Conservation (phyloP, 1,139 yeast species). For the Geotrichum restrictum region DNA sequence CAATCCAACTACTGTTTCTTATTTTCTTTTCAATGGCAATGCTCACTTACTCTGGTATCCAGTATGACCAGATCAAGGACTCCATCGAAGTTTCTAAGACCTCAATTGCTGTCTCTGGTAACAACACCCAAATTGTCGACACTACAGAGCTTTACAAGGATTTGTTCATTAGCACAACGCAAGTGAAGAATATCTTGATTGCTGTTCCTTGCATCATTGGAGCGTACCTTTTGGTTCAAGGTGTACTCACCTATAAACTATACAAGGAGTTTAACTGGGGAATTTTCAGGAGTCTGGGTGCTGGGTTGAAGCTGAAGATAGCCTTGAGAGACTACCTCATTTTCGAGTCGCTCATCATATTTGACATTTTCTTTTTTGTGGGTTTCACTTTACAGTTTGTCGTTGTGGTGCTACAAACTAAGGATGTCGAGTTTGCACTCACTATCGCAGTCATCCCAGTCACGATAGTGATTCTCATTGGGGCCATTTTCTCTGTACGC, state of each 20-base stretch:
- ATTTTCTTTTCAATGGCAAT: constrained; percentile 48
- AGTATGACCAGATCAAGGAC: constrained; percentile 45
- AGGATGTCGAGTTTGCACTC: constrained; percentile 48
- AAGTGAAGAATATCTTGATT: constrained; percentile 37
- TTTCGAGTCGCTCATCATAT: constrained; percentile 42
- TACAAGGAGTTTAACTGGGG: constrained; percentile 50
- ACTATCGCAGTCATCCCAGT: constrained; percentile 51
- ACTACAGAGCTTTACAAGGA: background rate
- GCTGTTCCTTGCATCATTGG: constrained; percentile 49
- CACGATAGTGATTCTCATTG: constrained; percentile 43
- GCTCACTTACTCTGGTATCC: constrained; percentile 51
- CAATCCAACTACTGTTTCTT: constrained; percentile 43
- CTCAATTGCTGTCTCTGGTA: background rate
- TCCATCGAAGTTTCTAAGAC: constrained; percentile 35
- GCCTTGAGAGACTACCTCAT: constrained; percentile 45
- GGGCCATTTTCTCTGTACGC: constrained; percentile 44
- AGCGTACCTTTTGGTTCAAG: constrained; percentile 40
- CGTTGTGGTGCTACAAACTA: constrained; percentile 47
- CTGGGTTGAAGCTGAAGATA: constrained; percentile 43
- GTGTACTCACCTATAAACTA: constrained; percentile 40
- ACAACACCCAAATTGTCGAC: too few species aligned
- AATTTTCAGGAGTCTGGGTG: constrained; percentile 51
- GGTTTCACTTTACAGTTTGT: constrained; percentile 55
- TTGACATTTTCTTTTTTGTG: constrained; percentile 50
- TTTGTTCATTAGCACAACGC: constrained; percentile 25